Percentiles rank a stretch among this genome's conserved stretches.
Evolutionary conservation across 257 asterid species (phyloP).

Genomic region (Eucommia ulmoides): DNA sequence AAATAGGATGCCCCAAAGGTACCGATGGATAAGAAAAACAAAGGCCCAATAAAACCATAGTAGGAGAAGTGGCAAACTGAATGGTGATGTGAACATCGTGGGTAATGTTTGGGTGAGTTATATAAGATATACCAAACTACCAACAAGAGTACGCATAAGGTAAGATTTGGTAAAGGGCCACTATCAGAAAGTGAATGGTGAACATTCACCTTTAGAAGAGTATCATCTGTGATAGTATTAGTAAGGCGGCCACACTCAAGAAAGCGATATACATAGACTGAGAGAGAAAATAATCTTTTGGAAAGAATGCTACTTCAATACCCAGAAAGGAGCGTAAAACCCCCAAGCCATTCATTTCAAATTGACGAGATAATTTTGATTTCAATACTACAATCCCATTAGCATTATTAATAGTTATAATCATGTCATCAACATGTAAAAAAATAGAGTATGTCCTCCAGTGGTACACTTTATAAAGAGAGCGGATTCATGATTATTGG

Average conservation of each 20-base stretch:
- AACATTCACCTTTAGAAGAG: background rate
- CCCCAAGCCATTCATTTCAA: slow-evolving; percentile 1
- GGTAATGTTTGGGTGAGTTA: background rate
- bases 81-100: background rate
- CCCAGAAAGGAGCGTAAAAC: too few relatives aligned
- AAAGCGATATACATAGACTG: background rate
- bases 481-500: background rate
- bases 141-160: background rate
- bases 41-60: background rate
- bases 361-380: background rate
- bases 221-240: background rate
- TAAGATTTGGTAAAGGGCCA: background rate
- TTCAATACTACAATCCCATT: background rate
- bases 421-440: slow-evolving; percentile 2
- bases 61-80: background rate
- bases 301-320: background rate
- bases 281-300: background rate
- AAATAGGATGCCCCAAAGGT: background rate
- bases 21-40: background rate
- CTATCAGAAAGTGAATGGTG: background rate
- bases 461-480: background rate
- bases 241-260: background rate
- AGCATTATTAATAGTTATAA: background rate
- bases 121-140: background rate
- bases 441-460: background rate